Base-by-base conservation (phyloP, 2,329 filamentous ascomycete genomes). In the Plectosphaerella cucumerina region DNA sequence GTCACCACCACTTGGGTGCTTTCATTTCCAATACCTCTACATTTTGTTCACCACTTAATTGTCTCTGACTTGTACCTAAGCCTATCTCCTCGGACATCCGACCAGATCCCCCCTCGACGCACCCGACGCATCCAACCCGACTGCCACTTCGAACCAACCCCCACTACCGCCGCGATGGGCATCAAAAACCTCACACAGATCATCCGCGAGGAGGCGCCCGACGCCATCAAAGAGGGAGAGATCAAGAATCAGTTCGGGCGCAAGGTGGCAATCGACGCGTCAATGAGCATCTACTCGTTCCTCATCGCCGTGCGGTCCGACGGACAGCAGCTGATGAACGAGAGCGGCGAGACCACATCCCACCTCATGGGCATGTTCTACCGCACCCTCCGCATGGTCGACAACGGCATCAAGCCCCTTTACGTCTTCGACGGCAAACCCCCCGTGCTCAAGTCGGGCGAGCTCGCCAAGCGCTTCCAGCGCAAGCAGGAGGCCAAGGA, bases 281-380 rank as follows among this genome's bases (percentile, higher is more conserved):
- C 94, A 45, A 99, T 99, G 94, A 96, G 90, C 72, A 92, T 99
- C 64, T 99, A 99, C 80, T 96, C 90, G 71, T 99, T 99, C 76
- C 83, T 99, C 54, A 94, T 99, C 67, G 94, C 94, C 47, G 94
- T 99, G 50, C 91, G 94, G 60, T 97, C 92, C 62, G 91, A 96
- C 62, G 94, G 94, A 60, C 90, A 99, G 69, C 91, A 97, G 71
- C 86, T 99, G 62, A 97, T 86, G 81, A 95, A 87, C 70, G 94
- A 99, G 64, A 87, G 86, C 48, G 94, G 94, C 63, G 91, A 97
- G 70, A 99, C 94, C 2, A 99, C 94, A 1, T 99, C 94, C 17
- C 94, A 99, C 69, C 76, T 99, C 15, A 97, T 99, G 92, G 94
- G 94, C 65, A 93, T 99, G 85, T 99, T 99, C 77, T 99, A 99